These are phyloP conservation scores for Priceomyces medius DNA, from an alignment of 805 yeast genomes.

Conservation along the genomic window DNA sequence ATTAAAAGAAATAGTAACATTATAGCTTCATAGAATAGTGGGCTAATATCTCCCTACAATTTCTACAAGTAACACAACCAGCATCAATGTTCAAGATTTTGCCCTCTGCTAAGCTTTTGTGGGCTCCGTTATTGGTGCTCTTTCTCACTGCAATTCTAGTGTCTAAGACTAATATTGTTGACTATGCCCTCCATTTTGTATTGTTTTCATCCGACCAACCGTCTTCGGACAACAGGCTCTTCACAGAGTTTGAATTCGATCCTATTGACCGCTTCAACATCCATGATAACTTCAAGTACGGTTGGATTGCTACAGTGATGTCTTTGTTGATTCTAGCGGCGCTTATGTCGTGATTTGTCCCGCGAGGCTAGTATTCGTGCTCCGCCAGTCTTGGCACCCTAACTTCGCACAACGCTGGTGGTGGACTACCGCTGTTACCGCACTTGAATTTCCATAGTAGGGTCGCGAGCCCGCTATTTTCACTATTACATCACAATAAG, in stretches of 20 bases:
- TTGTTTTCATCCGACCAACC: background rate
- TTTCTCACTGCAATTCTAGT: background rate
- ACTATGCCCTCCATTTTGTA: background rate
- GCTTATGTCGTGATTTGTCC: background rate
- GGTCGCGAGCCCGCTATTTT: no score
- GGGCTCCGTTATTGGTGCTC: background rate
- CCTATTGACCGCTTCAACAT: conserved; percentile 30
- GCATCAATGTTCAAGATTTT: background rate
- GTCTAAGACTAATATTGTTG: background rate
- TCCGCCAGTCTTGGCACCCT: no score
- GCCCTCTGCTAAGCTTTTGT: background rate
- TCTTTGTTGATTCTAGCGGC: background rate
- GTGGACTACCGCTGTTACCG: no score
- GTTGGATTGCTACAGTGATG: conserved; percentile 15
- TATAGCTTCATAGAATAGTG: no score
- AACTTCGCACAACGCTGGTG: no score
- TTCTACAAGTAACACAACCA: no score
- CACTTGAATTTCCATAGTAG: no score
- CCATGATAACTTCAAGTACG: conserved; percentile 19
- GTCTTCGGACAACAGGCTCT: conserved; percentile 7
- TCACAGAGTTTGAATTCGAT: conserved; percentile 22
- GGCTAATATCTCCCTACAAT: background rate
- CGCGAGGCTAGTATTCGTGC: no score
- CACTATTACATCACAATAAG: no score
- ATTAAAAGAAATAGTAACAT: no score